A percentile compares a stretch with the other conserved stretches of the same genome.
phyloP scores from a whole-genome alignment of 257 asterid genomes.

The Solanum raphanifolium region DNA sequence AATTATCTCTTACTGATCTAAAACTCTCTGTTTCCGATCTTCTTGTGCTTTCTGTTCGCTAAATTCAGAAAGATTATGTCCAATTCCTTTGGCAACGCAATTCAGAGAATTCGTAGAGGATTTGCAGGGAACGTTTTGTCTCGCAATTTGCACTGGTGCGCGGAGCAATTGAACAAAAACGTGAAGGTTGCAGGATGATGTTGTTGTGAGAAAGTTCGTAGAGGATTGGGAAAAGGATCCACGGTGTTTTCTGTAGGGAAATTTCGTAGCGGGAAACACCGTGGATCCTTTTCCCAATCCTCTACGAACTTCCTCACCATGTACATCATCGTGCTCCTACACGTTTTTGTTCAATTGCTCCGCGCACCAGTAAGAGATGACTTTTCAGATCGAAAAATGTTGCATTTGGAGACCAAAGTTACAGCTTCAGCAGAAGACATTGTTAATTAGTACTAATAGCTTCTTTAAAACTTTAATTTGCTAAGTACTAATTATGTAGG shows the following conservation, averaged over 20 bases:
- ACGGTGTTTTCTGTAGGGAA: slow-evolving; percentile 42
- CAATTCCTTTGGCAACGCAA: slow-evolving; percentile 15
- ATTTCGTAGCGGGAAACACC: slow-evolving; percentile 5
- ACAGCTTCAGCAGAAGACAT: slow-evolving; percentile 17
- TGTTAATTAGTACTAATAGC: neutral
- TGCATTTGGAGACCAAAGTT: slow-evolving; percentile 20
- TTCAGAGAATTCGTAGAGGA: slow-evolving; percentile 10
- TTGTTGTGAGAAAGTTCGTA: slow-evolving; percentile 22
- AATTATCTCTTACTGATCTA: slow-evolving; percentile 24
- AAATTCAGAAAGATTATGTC: slow-evolving; percentile 55
- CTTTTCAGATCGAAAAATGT: slow-evolving; percentile 21
- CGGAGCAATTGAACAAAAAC: slow-evolving; percentile 20
- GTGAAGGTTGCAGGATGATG: slow-evolving; percentile 12
- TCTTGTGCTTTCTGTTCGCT: slow-evolving; percentile 60
- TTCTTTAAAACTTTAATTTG: neutral
- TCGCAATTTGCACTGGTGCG: neutral
- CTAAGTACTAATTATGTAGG: slow-evolving; percentile 15
- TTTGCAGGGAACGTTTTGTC: neutral
- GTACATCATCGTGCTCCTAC: neutral
- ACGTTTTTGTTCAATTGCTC: neutral
- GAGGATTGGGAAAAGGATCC: slow-evolving; percentile 38
- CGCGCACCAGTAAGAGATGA: slow-evolving; percentile 10
- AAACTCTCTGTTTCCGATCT: slow-evolving; percentile 63
- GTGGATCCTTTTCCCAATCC: neutral
- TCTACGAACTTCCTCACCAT: neutral